Base-by-base conservation (phyloP, 768 basidiomycete species). In the Tulasnella sp. region DNA sequence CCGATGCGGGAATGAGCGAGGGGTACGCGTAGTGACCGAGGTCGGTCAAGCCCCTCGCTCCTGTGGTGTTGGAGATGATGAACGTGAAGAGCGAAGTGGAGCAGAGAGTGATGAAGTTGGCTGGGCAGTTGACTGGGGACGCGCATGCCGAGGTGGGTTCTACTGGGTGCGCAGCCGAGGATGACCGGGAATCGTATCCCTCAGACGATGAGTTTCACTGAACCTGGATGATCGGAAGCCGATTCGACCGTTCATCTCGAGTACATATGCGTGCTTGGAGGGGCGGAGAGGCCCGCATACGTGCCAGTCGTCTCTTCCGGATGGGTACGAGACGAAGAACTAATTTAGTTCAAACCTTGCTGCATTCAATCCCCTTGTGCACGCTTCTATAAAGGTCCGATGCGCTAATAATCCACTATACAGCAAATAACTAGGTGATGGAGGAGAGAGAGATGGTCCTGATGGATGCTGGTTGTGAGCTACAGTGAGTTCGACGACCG, bases 251-350 rank as follows among this genome's bases (percentile, higher is more conserved):
- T 97, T 6, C 94, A 96, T 83, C 98, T 99, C 83, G 94, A 97
- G 85, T 98, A 98, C 83, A 82, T 93, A 1, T 97, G 96, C 83
- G 89, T 91, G 4, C 87, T 94, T 62, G 87, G 87, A 21, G 98
- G 98, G 31, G 89, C 94, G 18, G 92, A 95, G 83, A 89, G 97
- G 56, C 90, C 91, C 73, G 97, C 98, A n/a, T 99, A 99, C 84
- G 97, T 99, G 1, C 98, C 98, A 18, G 98, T 99, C 7, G 94
- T 98, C 44, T 97, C 95, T 7, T 96, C 95, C 1, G 98, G 98
- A 94, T 94, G 85, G 81, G 79, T 81, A n/a, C n/a, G n/a, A n/a
- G n/a, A n/a, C n/a, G 42, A 34, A 3, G 18, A 12, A 76, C 56
- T 76, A 6, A 44, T 44, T 44, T 12, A 31, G 18, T 44, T 62